A percentile compares a stretch with the other conserved stretches of the same genome.
Evolutionary conservation across 176 grass and related monocot species (phyloP).

Genomic region (Carex scoparia): DNA sequence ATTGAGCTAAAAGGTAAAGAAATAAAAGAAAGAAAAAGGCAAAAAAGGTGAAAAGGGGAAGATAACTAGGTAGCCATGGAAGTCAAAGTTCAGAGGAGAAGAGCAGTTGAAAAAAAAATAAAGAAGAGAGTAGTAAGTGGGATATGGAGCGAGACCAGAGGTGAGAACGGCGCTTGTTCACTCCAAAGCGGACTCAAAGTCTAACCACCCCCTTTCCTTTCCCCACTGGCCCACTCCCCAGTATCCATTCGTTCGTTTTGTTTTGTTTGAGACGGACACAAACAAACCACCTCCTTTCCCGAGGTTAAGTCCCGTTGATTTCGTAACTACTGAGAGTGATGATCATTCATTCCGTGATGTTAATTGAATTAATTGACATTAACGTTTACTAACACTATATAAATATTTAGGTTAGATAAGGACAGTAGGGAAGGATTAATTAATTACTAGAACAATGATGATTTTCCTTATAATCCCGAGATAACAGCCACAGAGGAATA

Average conservation of each 20-base stretch:
- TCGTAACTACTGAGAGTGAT: not conserved
- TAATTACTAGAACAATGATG: not conserved
- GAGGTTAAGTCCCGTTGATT: not conserved
- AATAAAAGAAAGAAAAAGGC: not conserved
- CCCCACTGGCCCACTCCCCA: not conserved
- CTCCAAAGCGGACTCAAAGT: not conserved
- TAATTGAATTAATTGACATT: not conserved
- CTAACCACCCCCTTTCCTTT: too few species aligned
- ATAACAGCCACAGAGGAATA: not conserved
- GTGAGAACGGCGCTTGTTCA: slow-evolving; percentile 4
- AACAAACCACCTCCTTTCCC: not conserved
- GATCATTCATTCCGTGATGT: not conserved
- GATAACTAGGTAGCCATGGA: slow-evolving; percentile 1
- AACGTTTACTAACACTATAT: not conserved
- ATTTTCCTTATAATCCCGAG: not conserved
- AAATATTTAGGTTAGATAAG: not conserved
- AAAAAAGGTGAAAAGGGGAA: not conserved
- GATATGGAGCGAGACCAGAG: slow-evolving; percentile 7
- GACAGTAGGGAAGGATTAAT: not conserved
- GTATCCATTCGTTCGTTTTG: not conserved
- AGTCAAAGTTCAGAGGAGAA: slow-evolving; percentile 3
- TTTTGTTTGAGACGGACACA: not conserved
- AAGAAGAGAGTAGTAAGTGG: not conserved
- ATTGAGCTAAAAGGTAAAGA: not conserved
- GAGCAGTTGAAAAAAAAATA: slow-evolving; percentile 16